Evolutionary conservation across 1,284 basidiomycete genomes (phyloP), one percentile per base, ranked within the genome.

Genomic region (Leccinum cinnamomeum): DNA sequence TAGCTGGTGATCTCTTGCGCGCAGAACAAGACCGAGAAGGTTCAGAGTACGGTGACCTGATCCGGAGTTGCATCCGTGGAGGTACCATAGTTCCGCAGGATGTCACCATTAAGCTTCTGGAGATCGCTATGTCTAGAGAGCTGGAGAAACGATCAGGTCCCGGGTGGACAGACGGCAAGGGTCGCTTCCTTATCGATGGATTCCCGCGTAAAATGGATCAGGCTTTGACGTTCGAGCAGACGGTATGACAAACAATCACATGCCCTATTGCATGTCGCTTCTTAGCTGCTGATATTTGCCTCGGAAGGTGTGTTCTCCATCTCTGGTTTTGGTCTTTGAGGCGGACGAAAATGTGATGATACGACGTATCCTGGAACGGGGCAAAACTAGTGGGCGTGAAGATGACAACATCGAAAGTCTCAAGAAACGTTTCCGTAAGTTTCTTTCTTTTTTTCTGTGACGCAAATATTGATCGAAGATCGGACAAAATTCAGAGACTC

Each of bases 161-260:
- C 12, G 88, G 85, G 28, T 97, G 95, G 95, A 75, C 77, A 28
- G 79, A 85, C 57, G 93, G 90, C 48, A 82, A 81, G 63, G 93
- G 92, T 46, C 87, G 94, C 56, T 99, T 99, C 83, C 83, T 99
- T 66, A 90, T 99, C 68, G 97, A 99, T 69, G 97, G 97, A 3
- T 99, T 99, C 81, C 97, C 97, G 53, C 85, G 97, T 64, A 75
- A 72, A 48, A 95, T 99, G 94, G 97, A 99, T 77, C 97, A 99
- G 79, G 97, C 97, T 1, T 28, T 90, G 72, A 90, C 90, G 77
- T 99, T 99, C 73, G 97, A 99, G 73, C 82, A 93, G 72, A 84
- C 88, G 56, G 96, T 96, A 70, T 69, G 86, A 79, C 18, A 3
- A 14, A 37, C n/a, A 23, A 39, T 6, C 20, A 50, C 50, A 16